Percentiles rank a stretch among this genome's conserved stretches.
Conservation (phyloP, 192 early-diverging fungal genomes). For the Fimicolochytrium jonesii region DNA sequence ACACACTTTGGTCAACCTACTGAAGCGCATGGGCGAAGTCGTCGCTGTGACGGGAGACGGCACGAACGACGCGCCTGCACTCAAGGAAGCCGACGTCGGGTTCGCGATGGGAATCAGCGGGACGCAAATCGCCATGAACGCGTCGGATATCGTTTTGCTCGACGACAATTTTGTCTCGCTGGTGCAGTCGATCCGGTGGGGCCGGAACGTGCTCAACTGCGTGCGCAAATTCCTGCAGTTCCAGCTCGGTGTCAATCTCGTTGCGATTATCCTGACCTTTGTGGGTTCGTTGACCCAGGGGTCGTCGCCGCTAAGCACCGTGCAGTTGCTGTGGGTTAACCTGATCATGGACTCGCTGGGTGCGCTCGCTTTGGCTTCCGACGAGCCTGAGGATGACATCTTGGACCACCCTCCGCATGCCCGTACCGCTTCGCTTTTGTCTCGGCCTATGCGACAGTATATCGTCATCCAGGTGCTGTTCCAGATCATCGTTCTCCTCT, state of each 20-base stretch:
- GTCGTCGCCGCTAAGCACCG: slow-evolving; percentile 46
- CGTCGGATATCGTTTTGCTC: slow-evolving; percentile 55
- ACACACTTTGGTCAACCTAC: slow-evolving; percentile 46
- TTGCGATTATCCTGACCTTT: slow-evolving; percentile 54
- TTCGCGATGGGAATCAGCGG: slow-evolving; percentile 63
- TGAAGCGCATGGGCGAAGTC: slow-evolving; percentile 52
- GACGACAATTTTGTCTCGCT: slow-evolving; percentile 62
- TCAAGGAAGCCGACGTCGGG: slow-evolving; percentile 59
- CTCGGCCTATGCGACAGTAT: slow-evolving; percentile 45
- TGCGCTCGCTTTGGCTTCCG: slow-evolving; percentile 50
- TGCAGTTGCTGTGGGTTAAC: slow-evolving; percentile 62
- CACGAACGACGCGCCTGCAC: slow-evolving; percentile 56
- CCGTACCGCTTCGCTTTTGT: slow-evolving; percentile 40
- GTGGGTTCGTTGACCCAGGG: slow-evolving; percentile 47
- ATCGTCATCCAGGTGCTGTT: slow-evolving; percentile 45
- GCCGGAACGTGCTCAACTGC: slow-evolving; percentile 53
- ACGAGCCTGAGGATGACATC: slow-evolving; percentile 56
- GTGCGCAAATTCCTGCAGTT: slow-evolving; percentile 64
- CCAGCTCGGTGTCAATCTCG: slow-evolving; percentile 55
- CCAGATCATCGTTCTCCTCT: slow-evolving; percentile 44
- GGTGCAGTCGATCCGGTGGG: slow-evolving; percentile 54
- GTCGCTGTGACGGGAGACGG: slow-evolving; percentile 63
- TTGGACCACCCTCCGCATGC: slow-evolving; percentile 48
- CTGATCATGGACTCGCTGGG: slow-evolving; percentile 62
- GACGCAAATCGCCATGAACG: slow-evolving; percentile 60